Conservation (phyloP, 2,329 filamentous ascomycete species). For the Monosporascus cannonballus region DNA sequence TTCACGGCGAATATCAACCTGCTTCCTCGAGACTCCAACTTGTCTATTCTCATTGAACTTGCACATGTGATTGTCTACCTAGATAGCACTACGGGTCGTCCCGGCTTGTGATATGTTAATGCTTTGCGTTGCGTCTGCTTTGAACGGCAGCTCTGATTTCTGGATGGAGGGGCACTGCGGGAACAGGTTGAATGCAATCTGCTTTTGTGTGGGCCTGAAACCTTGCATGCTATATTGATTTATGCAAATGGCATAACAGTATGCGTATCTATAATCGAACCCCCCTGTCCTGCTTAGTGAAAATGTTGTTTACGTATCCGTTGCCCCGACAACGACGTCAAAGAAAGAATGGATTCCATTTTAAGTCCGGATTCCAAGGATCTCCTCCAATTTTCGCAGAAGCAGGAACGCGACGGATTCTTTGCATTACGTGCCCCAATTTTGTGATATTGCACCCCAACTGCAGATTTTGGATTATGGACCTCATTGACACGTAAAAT, state of each 20-base stretch:
- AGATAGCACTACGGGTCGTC: too few relatives aligned
- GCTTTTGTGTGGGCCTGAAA: too few relatives aligned
- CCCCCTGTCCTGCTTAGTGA: neutral
- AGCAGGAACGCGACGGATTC: conserved; percentile 20
- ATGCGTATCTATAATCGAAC: too few relatives aligned
- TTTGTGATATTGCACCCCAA: conserved; percentile 27
- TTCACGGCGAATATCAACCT: conserved; percentile 20
- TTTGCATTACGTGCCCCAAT: conserved; percentile 29
- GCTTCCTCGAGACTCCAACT: conserved; percentile 12
- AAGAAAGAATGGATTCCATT: conserved; percentile 5
- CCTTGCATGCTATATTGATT: too few relatives aligned
- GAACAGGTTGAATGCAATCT: too few relatives aligned
- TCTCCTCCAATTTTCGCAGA: neutral
- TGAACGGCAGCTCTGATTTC: too few relatives aligned
- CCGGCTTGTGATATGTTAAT: too few relatives aligned
- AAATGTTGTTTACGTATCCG: conserved; percentile 5
- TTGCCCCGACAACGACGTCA: conserved; percentile 21
- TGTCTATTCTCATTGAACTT: too few relatives aligned
- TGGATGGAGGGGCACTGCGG: too few relatives aligned
- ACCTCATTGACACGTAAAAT: conserved; percentile 34
- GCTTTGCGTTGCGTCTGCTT: too few relatives aligned
- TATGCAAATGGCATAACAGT: too few relatives aligned
- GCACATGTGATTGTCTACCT: too few relatives aligned
- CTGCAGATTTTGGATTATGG: conserved; percentile 31
- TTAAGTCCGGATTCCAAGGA: neutral